Evolutionary conservation across 257 asterid genomes (phyloP).

Genomic region (Rauvolfia tetraphylla): DNA sequence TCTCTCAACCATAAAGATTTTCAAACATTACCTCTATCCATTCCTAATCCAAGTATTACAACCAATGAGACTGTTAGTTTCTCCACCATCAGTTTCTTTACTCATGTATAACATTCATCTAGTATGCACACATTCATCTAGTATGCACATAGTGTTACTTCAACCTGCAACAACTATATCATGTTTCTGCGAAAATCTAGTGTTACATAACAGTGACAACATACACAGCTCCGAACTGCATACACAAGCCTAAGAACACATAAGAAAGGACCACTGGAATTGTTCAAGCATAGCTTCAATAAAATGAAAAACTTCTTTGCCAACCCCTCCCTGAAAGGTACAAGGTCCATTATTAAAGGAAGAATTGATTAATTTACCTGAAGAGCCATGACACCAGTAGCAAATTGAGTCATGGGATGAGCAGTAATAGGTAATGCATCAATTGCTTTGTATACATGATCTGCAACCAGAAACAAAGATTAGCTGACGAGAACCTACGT

Average conservation of each 20-base stretch:
- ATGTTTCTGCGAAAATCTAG: not conserved
- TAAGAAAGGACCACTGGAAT: not conserved
- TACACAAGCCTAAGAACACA: not conserved
- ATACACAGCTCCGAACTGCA: not conserved
- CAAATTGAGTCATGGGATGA: constrained; percentile 95
- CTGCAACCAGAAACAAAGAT: constrained; percentile 39
- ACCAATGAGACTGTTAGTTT: not conserved
- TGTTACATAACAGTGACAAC: not conserved
- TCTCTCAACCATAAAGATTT: not conserved
- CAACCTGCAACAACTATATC: not conserved
- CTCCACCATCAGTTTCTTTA: not conserved
- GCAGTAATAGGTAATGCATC: constrained; percentile 75
- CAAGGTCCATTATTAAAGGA: not conserved
- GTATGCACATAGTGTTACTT: not conserved
- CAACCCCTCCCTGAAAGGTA: not conserved
- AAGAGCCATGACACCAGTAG: constrained; percentile 98
- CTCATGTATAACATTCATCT: not conserved
- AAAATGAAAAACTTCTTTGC: not conserved
- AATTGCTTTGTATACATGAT: constrained; percentile 75
- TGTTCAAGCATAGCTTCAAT: too few species aligned
- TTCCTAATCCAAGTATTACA: not conserved
- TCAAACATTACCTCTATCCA: not conserved
- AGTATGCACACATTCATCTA: not conserved
- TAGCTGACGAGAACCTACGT: not conserved
- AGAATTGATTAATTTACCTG: constrained; percentile 42